Percentiles rank a stretch among this genome's conserved stretches.
These are phyloP conservation scores for Verticillium tricorpus DNA, from an alignment of 2,329 filamentous ascomycete species.

Conservation along the genomic window DNA sequence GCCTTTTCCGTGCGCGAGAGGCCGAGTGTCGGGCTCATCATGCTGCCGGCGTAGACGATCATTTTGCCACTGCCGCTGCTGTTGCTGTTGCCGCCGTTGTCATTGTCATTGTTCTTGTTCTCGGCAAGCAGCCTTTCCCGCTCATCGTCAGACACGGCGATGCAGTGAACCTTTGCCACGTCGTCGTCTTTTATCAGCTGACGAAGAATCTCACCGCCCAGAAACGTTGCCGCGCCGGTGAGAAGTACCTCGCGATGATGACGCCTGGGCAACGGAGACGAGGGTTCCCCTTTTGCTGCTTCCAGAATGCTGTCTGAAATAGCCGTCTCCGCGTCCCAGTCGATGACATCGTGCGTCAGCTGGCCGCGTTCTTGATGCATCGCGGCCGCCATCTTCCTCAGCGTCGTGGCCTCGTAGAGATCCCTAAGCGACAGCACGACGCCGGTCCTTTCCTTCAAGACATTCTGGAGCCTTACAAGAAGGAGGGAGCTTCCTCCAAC, in stretches of 20 bases:
- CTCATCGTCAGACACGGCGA: slow-evolving; percentile 9
- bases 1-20: slow-evolving; percentile 4
- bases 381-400: slow-evolving; percentile 27
- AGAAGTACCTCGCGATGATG: slow-evolving; percentile 7
- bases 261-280: not conserved
- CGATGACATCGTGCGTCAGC: slow-evolving; percentile 16
- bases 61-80: slow-evolving; percentile 1
- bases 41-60: slow-evolving; percentile 5
- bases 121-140: not conserved
- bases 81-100: too few relatives aligned
- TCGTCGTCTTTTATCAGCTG: slow-evolving; percentile 1
- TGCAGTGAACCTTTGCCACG: slow-evolving; percentile 10
- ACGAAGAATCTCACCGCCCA: slow-evolving; percentile 12
- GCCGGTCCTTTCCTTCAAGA: slow-evolving; percentile 23
- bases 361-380: slow-evolving; percentile 13
- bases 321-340: slow-evolving; percentile 35
- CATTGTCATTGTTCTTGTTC: not conserved
- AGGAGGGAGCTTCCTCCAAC: slow-evolving; percentile 31
- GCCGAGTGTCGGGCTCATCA: slow-evolving; percentile 6
- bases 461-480: slow-evolving; percentile 24
- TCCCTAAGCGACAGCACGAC: slow-evolving; percentile 21
- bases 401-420: slow-evolving; percentile 27
- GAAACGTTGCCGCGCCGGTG: slow-evolving; percentile 12
- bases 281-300: not conserved
- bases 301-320: not conserved